Base-by-base conservation (phyloP, 768 basidiomycete species). In the Panaeolus cyanescens region DNA sequence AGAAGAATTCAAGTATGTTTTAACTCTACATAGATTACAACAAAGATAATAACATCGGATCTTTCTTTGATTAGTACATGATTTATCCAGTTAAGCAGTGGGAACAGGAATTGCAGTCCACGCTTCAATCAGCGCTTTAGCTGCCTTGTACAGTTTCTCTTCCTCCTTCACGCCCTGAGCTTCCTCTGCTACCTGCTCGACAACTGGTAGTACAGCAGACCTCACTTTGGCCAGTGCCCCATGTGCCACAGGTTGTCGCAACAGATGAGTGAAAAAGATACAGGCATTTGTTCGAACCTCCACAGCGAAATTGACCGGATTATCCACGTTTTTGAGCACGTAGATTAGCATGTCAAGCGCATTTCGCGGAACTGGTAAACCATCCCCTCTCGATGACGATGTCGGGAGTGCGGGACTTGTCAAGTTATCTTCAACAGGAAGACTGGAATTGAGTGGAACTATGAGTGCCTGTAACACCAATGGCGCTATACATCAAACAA, bases 271-370 rank as follows among this genome's bases (percentile, higher is more conserved):
- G 28, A 95, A 74, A 61, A 95, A 80, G 6, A 88, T 83, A 70
- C 91, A 93, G 17, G 86, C 83, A 66, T 95, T 95, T 28, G 85
- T 78, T 53, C 91, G 85, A 60, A 95, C 84, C 76, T 94, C 93
- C 19, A 85, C 75, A n/a, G 89, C 89, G 67, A 87, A 88, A 62
- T 84, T 77, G 62, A 77, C 76, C 0, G 83, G 79, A 64, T 83
- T 81, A 64, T 85, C 79, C 61, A 80, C 72, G 64, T 88, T 88
- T 53, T 79, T 80, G 62, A 95, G 74, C 56, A 88, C 85, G 40
- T 77, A 78, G 50, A 85, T 74, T 57, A 95, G 81, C 78, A 88
- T 86, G 70, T 92, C 91, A 32, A 92, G 77, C 13, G 87, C 84
- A 60, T 83, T 83, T 54, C 78, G 79, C 32, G 87, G 85, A 30